Conservation (phyloP, 257 asterid species). For the Capsicum pubescens region DNA sequence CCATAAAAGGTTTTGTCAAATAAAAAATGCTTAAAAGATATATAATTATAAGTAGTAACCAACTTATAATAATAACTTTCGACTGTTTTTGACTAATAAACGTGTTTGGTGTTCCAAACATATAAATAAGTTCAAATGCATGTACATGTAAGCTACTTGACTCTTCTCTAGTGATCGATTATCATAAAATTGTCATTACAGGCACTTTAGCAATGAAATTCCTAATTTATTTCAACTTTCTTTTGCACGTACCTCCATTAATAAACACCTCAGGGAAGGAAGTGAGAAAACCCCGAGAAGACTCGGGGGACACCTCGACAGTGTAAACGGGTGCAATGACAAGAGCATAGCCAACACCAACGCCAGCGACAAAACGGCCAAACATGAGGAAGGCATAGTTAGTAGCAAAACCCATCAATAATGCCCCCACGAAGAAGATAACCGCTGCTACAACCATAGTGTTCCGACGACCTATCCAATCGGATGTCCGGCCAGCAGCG, state of each 20-base stretch:
- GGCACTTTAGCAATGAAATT: too few relatives aligned
- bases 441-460: constrained; percentile 38
- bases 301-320: constrained; percentile 39
- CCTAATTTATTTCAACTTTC: too few relatives aligned
- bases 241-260: constrained; percentile 34
- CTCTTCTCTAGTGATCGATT: too few relatives aligned
- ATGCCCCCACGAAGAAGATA: constrained; percentile 39
- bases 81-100: too few relatives aligned
- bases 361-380: constrained; percentile 46
- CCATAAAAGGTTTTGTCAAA: too few relatives aligned
- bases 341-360: constrained; percentile 44
- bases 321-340: constrained; percentile 43
- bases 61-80: too few relatives aligned
- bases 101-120: too few relatives aligned
- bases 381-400: constrained; percentile 44
- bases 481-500: constrained; percentile 43
- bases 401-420: constrained; percentile 47
- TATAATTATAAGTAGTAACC: too few relatives aligned
- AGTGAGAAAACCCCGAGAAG: constrained; percentile 43
- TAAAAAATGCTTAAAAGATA: too few relatives aligned
- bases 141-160: too few relatives aligned
- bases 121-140: too few relatives aligned
- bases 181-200: too few relatives aligned
- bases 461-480: constrained; percentile 47
- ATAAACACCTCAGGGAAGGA: constrained; percentile 47